Conservation (phyloP, 805 yeast genomes). For the Myxozyma geophila region DNA sequence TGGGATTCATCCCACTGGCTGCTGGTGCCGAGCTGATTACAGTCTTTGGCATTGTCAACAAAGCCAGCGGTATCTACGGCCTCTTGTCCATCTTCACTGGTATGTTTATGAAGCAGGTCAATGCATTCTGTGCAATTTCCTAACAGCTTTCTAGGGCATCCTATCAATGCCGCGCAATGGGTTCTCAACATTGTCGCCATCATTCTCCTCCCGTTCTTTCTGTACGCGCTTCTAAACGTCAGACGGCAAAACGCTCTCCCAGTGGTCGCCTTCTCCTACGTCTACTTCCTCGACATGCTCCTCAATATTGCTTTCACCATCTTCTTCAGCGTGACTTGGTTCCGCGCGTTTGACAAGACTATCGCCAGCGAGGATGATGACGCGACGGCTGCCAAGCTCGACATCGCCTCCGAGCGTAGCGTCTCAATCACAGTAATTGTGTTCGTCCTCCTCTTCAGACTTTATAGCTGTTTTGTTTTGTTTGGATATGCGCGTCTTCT, state of each 20-base stretch:
- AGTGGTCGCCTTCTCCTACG: slow-evolving; percentile 63
- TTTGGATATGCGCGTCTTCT: slow-evolving; percentile 61
- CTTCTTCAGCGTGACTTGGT: slow-evolving; percentile 79
- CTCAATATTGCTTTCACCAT: slow-evolving; percentile 70
- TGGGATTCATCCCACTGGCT: slow-evolving; percentile 76
- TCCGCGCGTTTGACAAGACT: slow-evolving; percentile 42
- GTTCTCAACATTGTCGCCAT: slow-evolving; percentile 70
- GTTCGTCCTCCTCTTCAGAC: slow-evolving; percentile 29
- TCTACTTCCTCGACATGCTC: slow-evolving; percentile 70
- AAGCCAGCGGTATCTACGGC: slow-evolving; percentile 88
- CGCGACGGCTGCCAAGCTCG: slow-evolving; percentile 20
- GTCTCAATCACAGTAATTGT: slow-evolving; percentile 37
- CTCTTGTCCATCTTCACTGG: slow-evolving; percentile 77
- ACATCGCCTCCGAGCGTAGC: slow-evolving; percentile 35
- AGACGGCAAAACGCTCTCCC: slow-evolving; percentile 61
- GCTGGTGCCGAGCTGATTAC: slow-evolving; percentile 84
- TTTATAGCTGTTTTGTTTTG: slow-evolving; percentile 37
- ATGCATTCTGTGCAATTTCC: neutral
- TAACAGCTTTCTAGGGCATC: slow-evolving; percentile 61
- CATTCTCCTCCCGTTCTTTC: slow-evolving; percentile 64
- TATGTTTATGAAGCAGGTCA: slow-evolving; percentile 8
- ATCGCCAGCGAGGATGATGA: slow-evolving; percentile 9
- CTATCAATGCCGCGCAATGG: slow-evolving; percentile 83
- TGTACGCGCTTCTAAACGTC: slow-evolving; percentile 59
- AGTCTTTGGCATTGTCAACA: slow-evolving; percentile 77